A percentile compares a stretch with the other conserved stretches of the same genome.
These are phyloP conservation scores for Symbiodinium natans DNA, from an alignment of 73 alveolate genomes.

Conservation along the genomic window DNA sequence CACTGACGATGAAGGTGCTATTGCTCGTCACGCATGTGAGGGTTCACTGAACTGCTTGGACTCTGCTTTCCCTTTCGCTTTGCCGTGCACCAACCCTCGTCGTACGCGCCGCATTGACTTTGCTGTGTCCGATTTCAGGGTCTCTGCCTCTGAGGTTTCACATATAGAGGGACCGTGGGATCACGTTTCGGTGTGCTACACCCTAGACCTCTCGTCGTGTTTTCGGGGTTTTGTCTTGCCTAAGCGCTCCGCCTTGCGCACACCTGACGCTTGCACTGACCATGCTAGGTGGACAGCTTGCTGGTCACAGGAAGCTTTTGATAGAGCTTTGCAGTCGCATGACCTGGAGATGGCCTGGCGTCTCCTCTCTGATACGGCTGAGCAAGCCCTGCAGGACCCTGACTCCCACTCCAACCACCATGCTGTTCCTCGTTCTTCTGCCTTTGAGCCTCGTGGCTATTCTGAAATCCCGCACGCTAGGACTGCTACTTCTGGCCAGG, in stretches of 20 bases:
- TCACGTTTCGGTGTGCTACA: not conserved
- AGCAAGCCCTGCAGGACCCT: not conserved
- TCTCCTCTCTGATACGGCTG: not conserved
- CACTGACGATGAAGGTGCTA: not conserved
- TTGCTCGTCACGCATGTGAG: not conserved
- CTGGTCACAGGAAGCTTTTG: not conserved
- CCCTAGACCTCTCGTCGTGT: not conserved
- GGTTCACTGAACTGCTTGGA: not conserved
- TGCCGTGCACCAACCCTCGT: not conserved
- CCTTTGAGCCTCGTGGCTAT: not conserved
- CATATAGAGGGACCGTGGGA: not conserved
- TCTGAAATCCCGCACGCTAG: not conserved
- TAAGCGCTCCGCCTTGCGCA: not conserved
- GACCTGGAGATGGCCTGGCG: not conserved
- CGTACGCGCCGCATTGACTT: not conserved
- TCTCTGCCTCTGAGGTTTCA: not conserved
- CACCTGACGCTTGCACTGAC: not conserved
- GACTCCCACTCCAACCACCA: not conserved
- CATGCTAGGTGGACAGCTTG: not conserved
- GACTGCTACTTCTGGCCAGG: not conserved
- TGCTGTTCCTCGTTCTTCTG: not conserved
- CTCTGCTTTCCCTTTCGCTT: not conserved
- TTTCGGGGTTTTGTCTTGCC: not conserved
- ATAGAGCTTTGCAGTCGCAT: not conserved
- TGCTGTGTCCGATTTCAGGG: not conserved